These are phyloP conservation scores for Daldinia sp. DNA, from an alignment of 2,329 filamentous ascomycete genomes.

Conservation along the genomic window DNA sequence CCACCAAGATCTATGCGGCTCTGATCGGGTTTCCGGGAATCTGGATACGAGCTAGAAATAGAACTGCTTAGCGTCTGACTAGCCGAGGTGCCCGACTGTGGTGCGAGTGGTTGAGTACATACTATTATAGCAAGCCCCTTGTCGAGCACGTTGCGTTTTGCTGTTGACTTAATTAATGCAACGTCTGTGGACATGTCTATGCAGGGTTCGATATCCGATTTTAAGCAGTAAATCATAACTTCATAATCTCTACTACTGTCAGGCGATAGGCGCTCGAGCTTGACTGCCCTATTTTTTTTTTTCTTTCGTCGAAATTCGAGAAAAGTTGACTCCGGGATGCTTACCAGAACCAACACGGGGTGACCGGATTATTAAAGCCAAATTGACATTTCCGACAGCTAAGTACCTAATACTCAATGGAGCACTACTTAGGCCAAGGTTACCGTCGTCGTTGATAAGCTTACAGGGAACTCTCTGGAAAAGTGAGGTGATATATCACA, in stretches of 20 bases:
- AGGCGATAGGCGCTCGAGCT: too few relatives aligned
- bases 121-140: background rate
- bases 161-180: background rate
- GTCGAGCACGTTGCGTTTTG: background rate
- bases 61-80: background rate
- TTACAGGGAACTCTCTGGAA: background rate
- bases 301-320: too few relatives aligned
- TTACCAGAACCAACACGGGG: too few relatives aligned
- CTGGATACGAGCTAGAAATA: background rate
- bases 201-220: background rate
- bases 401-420: too few relatives aligned
- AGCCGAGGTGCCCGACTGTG: background rate
- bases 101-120: background rate
- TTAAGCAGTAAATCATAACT: background rate
- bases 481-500: background rate
- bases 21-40: conserved; percentile 8
- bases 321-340: too few relatives aligned
- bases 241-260: too few relatives aligned
- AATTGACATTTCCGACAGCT: background rate
- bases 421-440: background rate
- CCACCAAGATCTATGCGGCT: conserved; percentile 8
- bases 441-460: background rate
- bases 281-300: too few relatives aligned
- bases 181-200: background rate
- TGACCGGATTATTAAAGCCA: background rate